Conservation (phyloP, 2,329 filamentous ascomycete species). For the Verticillium isaacii region DNA sequence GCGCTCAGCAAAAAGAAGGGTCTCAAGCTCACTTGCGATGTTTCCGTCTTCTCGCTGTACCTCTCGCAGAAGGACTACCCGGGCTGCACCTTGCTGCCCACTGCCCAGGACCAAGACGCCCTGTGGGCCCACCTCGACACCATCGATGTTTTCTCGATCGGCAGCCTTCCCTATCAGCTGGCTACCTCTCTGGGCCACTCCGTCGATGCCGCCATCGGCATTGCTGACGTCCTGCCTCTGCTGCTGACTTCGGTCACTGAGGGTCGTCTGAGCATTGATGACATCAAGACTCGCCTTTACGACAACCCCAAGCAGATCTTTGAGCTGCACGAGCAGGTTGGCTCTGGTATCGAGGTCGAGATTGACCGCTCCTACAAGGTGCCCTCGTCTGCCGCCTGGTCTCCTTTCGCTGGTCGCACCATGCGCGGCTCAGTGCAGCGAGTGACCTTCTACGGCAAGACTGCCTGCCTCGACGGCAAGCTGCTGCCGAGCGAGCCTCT, state of each 20-base stretch:
- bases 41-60: constrained; percentile 76
- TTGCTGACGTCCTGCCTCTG: constrained; percentile 68
- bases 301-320: constrained; percentile 79
- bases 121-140: constrained; percentile 69
- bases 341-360: constrained; percentile 69
- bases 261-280: constrained; percentile 67
- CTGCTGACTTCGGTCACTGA: constrained; percentile 72
- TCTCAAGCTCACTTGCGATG: constrained; percentile 77
- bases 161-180: constrained; percentile 73
- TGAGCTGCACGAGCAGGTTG: constrained; percentile 75
- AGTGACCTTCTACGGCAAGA: constrained; percentile 70
- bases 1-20: constrained; percentile 76
- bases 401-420: constrained; percentile 65
- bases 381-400: constrained; percentile 51
- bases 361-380: constrained; percentile 66
- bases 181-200: constrained; percentile 50
- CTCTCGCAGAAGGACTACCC: constrained; percentile 68
- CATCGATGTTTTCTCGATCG: constrained; percentile 76
- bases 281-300: constrained; percentile 66
- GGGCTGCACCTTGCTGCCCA: constrained; percentile 61
- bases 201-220: constrained; percentile 58
- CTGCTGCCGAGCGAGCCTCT: constrained; percentile 49
- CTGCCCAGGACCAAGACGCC: constrained; percentile 62
- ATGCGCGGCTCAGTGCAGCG: constrained; percentile 69
- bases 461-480: constrained; percentile 70